Evolutionary conservation across 768 basidiomycete species (phyloP).

Genomic region (Mycena epipterygia): DNA sequence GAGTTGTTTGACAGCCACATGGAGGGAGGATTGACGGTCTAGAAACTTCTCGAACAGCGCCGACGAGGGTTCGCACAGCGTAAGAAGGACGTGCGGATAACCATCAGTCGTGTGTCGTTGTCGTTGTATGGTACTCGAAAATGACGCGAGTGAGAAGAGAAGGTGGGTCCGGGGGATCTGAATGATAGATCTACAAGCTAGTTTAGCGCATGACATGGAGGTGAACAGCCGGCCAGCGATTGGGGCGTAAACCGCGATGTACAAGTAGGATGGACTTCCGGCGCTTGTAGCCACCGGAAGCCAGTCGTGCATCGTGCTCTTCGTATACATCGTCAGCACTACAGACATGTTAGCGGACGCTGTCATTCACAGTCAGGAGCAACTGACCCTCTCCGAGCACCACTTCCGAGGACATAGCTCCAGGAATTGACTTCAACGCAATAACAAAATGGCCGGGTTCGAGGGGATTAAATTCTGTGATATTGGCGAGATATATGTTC

Average conservation of each 20-base stretch:
- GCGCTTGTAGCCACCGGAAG: conserved; percentile 16
- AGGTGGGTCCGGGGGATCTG: conserved; percentile 33
- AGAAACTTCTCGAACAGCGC: no score
- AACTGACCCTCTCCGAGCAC: no score
- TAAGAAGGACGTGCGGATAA: neutral
- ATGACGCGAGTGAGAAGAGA: conserved; percentile 29
- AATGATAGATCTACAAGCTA: conserved; percentile 26
- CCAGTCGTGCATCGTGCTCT: conserved; percentile 36
- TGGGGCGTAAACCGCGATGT: neutral
- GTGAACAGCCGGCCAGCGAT: conserved; percentile 16
- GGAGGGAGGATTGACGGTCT: no score
- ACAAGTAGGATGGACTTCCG: conserved; percentile 30
- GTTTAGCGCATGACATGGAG: conserved; percentile 26
- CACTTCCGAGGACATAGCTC: neutral
- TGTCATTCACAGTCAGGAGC: neutral
- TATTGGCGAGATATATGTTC: no score
- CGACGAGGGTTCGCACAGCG: neutral
- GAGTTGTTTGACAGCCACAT: no score
- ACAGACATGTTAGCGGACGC: neutral
- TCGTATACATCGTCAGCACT: conserved; percentile 37
- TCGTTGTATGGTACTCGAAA: neutral
- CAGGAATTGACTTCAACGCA: neutral
- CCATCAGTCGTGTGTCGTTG: neutral
- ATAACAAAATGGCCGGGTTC: neutral
- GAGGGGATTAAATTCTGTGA: neutral